A percentile compares a stretch with the other conserved stretches of the same genome.
Evolutionary conservation across 352 stramenopile species (phyloP).

Genomic region (Thraustotheca clavata): DNA sequence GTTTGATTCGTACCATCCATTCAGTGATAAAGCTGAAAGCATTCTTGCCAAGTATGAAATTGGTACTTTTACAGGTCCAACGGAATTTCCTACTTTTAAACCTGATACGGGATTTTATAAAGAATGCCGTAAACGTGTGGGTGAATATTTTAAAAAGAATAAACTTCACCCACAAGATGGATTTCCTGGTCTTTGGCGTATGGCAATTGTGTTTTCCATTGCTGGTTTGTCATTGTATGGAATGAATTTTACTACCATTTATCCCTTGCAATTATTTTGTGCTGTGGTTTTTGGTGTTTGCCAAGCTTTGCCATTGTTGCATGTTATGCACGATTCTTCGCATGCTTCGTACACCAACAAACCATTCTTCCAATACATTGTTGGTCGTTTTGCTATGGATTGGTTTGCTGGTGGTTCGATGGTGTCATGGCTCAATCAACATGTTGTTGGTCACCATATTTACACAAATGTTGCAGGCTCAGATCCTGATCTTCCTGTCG

Average conservation of each 20-base stretch:
- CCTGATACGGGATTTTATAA: slow-evolving; percentile 88
- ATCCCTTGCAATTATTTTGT: slow-evolving; percentile 54
- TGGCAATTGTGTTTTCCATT: slow-evolving; percentile 65
- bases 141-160: slow-evolving; percentile 86
- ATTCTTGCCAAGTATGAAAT: slow-evolving; percentile 81
- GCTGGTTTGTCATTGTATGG: slow-evolving; percentile 58
- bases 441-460: slow-evolving; percentile 93
- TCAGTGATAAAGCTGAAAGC: slow-evolving; percentile 74
- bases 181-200: slow-evolving; percentile 79
- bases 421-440: slow-evolving; percentile 92
- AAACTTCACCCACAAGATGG: slow-evolving; percentile 81
- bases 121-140: slow-evolving; percentile 71
- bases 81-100: slow-evolving; percentile 88
- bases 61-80: slow-evolving; percentile 58
- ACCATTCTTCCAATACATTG: slow-evolving; percentile 59
- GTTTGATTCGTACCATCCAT: slow-evolving; percentile 88
- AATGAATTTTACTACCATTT: slow-evolving; percentile 54
- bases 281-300: slow-evolving; percentile 80
- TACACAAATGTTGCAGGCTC: slow-evolving; percentile 92
- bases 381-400: slow-evolving; percentile 80
- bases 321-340: slow-evolving; percentile 91
- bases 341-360: slow-evolving; percentile 84
- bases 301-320: slow-evolving; percentile 84
- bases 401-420: slow-evolving; percentile 89
- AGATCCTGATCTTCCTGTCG: slow-evolving; percentile 89